These are phyloP conservation scores for Sesbania bispinosa DNA, from an alignment of 306 rosid species.

Conservation along the genomic window DNA sequence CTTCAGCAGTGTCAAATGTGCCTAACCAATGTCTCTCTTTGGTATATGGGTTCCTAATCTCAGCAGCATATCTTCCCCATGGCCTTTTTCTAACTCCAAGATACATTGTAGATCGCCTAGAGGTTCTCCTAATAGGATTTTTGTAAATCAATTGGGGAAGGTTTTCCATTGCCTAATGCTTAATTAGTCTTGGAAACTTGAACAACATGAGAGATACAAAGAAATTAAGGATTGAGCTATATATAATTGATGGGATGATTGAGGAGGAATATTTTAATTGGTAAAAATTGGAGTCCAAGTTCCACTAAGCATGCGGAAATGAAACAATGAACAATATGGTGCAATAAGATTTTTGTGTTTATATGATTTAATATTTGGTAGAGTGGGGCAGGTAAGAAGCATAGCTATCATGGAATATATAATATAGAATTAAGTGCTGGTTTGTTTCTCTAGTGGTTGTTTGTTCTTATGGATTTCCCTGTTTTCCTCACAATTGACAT, in stretches of 20 bases:
- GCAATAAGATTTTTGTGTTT: background rate
- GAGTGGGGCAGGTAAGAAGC: constrained; percentile 19
- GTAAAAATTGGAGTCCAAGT: background rate
- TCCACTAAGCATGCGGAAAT: constrained; percentile 8
- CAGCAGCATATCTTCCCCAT: constrained; percentile 38
- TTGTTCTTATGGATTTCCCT: background rate
- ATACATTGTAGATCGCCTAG: constrained; percentile 20
- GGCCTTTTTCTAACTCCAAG: constrained; percentile 36
- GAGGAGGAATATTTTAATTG: background rate
- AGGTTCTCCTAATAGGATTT: constrained; percentile 24
- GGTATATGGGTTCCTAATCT: constrained; percentile 35
- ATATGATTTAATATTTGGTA: constrained; percentile 14
- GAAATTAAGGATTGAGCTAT: background rate
- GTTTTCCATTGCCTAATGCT: constrained; percentile 32
- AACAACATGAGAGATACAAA: background rate
- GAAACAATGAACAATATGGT: background rate
- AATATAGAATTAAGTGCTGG: background rate
- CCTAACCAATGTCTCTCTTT: constrained; percentile 35
- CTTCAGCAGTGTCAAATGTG: constrained; percentile 38
- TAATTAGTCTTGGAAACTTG: background rate
- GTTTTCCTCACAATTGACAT: constrained; percentile 6
- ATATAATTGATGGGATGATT: constrained; percentile 5
- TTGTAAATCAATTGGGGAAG: constrained; percentile 21
- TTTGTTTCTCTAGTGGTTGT: constrained; percentile 17
- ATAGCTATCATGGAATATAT: background rate